Conservation (phyloP, 257 asterid genomes). For the Orobanche coerulescens region DNA sequence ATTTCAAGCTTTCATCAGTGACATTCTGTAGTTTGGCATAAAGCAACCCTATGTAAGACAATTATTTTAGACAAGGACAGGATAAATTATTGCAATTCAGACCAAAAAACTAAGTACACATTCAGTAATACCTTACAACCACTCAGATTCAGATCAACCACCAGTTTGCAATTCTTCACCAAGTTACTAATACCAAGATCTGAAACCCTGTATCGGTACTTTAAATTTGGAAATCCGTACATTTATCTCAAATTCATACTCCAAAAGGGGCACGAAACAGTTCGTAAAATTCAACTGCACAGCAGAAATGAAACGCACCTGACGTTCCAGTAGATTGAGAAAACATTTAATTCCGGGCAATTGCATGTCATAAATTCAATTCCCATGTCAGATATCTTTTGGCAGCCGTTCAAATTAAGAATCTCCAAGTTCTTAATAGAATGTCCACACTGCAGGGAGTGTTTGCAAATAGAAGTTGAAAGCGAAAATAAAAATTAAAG, state of each 20-base stretch:
- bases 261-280: background rate
- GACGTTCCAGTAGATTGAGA: slow-evolving; percentile 91
- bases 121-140: slow-evolving; percentile 77
- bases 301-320: slow-evolving; percentile 39
- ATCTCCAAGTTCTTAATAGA: slow-evolving; percentile 46
- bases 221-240: background rate
- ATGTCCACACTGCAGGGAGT: slow-evolving; percentile 46
- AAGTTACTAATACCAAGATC: slow-evolving; percentile 63
- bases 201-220: slow-evolving; percentile 57
- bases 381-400: slow-evolving; percentile 82
- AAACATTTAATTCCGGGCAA: slow-evolving; percentile 48
- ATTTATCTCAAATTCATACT: slow-evolving; percentile 1
- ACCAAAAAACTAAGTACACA: background rate
- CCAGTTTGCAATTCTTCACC: slow-evolving; percentile 58
- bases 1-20: slow-evolving; percentile 59
- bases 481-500: no score
- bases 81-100: slow-evolving; percentile 2
- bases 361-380: slow-evolving; percentile 48
- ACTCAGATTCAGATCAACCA: slow-evolving; percentile 75
- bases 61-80: slow-evolving; percentile 16
- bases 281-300: slow-evolving; percentile 12
- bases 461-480: background rate
- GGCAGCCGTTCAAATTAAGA: slow-evolving; percentile 91
- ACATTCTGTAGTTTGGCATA: slow-evolving; percentile 49
- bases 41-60: slow-evolving; percentile 26